A percentile compares a stretch with the other conserved stretches of the same genome.
Evolutionary conservation across 306 rosid species (phyloP).

Genomic region (Purshia tridentata): DNA sequence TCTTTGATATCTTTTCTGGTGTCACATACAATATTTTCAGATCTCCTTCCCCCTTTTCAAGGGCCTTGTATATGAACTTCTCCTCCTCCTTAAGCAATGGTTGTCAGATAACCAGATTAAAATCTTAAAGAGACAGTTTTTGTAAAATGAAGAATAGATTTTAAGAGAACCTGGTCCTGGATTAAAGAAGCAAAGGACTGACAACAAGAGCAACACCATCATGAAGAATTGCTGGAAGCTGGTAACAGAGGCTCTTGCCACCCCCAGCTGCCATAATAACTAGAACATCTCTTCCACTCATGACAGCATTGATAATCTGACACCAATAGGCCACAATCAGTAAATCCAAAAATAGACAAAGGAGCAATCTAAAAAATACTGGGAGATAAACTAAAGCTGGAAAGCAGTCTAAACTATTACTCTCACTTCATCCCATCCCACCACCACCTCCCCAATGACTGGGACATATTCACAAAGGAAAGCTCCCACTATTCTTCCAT

Average conservation of each 20-base stretch:
- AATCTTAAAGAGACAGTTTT: conserved; percentile 3
- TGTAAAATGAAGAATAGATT: conserved; percentile 11
- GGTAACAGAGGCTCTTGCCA: conserved; percentile 98
- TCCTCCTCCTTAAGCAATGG: conserved; percentile 62
- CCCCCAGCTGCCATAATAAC: conserved; percentile 99
- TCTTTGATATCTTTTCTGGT: conserved; percentile 97
- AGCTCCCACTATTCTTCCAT: too few species aligned
- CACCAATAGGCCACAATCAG: conserved; percentile 22
- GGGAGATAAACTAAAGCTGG: too few species aligned
- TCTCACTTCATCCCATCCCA: too few species aligned
- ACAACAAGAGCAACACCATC: conserved; percentile 87
- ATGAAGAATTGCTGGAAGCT: conserved; percentile 87
- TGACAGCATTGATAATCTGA: conserved; percentile 85
- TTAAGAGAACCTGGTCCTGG: conserved; percentile 81
- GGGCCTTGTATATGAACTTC: conserved; percentile 75
- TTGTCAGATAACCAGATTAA: conserved; percentile 19
- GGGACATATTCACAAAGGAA: too few species aligned
- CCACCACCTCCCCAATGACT: too few species aligned
- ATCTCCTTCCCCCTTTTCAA: conserved; percentile 89
- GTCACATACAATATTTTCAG: conserved; percentile 82
- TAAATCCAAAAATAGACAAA: conserved; percentile 17
- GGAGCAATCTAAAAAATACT: not conserved
- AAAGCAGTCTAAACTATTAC: too few species aligned
- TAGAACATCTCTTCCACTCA: conserved; percentile 86
- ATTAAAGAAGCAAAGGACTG: conserved; percentile 92